These are phyloP conservation scores for Cyclotella atomus DNA, from an alignment of 108 stramenopile genomes.

Conservation along the genomic window DNA sequence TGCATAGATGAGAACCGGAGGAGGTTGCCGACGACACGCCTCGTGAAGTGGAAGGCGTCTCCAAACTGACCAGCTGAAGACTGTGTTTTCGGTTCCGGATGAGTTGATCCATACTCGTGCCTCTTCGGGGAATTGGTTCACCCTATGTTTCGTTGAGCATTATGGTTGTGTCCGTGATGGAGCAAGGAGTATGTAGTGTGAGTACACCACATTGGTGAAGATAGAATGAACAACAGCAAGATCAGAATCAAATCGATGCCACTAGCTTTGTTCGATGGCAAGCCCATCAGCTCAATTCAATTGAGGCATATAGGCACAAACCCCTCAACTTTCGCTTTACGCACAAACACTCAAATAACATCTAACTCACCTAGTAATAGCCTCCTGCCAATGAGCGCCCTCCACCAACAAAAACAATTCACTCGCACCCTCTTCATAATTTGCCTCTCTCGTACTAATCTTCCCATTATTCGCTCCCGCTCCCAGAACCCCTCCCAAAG, in stretches of 20 bases:
- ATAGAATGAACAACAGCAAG: no score
- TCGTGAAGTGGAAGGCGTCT: constrained; percentile 76
- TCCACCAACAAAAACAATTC: constrained; percentile 62
- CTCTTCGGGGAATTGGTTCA: constrained; percentile 30
- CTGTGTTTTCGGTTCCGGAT: constrained; percentile 55
- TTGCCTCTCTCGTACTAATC: constrained; percentile 27
- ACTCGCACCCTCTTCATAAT: constrained; percentile 61
- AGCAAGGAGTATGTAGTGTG: background rate
- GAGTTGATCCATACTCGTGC: constrained; percentile 57
- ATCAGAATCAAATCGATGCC: no score
- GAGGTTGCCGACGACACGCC: constrained; percentile 78
- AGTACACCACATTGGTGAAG: no score
- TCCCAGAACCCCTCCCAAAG: background rate
- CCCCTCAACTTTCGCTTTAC: background rate
- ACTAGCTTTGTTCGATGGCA: no score
- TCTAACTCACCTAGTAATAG: constrained; percentile 39
- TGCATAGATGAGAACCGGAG: constrained; percentile 65
- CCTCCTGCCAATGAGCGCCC: constrained; percentile 56
- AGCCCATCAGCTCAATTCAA: no score
- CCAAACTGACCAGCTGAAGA: constrained; percentile 61
- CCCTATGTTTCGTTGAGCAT: constrained; percentile 2
- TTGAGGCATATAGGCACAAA: background rate
- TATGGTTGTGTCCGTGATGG: no score
- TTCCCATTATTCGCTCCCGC: no score
- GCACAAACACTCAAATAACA: background rate